A percentile compares a stretch with the other conserved stretches of the same genome.
phyloP scores from a whole-genome alignment of 345 rosid genomes.

The Rhodamnia rubescens region DNA sequence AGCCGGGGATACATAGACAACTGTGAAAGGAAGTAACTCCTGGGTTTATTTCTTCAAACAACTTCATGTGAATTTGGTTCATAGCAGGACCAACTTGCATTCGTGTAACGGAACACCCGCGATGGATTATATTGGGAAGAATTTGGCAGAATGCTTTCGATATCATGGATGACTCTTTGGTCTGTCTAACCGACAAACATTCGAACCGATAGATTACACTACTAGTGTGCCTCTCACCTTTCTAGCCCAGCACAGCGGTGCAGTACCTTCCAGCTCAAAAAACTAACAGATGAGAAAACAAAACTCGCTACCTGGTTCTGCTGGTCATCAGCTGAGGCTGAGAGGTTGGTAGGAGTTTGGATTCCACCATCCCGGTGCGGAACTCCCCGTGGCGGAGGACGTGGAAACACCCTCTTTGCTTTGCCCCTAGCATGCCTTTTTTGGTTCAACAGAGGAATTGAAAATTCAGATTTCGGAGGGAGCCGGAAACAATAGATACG shows the following conservation, averaged over 20 bases:
- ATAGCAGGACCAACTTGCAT: not conserved
- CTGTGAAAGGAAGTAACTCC: not conserved
- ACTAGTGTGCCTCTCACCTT: not conserved
- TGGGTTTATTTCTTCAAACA: not conserved
- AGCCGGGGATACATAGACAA: not conserved
- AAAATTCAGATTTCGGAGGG: not conserved
- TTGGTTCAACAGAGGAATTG: not conserved
- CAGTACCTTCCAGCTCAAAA: not conserved
- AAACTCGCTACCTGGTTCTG: not conserved
- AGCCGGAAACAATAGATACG: not conserved
- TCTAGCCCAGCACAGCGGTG: not conserved
- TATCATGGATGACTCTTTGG: not conserved
- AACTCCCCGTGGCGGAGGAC: slow-evolving; percentile 35
- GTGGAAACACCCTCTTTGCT: slow-evolving; percentile 4
- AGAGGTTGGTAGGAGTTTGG: slow-evolving; percentile 15
- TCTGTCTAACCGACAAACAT: not conserved
- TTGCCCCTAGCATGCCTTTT: not conserved
- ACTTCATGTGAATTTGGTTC: not conserved
- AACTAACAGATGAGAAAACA: not conserved
- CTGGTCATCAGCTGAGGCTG: slow-evolving; percentile 19
- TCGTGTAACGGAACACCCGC: not conserved
- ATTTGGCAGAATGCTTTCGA: not conserved
- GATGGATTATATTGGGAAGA: not conserved
- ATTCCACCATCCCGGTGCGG: slow-evolving; percentile 20
- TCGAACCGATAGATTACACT: not conserved